These are phyloP conservation scores for Panaeolus cyanescens DNA, from an alignment of 768 basidiomycete genomes.

Conservation along the genomic window DNA sequence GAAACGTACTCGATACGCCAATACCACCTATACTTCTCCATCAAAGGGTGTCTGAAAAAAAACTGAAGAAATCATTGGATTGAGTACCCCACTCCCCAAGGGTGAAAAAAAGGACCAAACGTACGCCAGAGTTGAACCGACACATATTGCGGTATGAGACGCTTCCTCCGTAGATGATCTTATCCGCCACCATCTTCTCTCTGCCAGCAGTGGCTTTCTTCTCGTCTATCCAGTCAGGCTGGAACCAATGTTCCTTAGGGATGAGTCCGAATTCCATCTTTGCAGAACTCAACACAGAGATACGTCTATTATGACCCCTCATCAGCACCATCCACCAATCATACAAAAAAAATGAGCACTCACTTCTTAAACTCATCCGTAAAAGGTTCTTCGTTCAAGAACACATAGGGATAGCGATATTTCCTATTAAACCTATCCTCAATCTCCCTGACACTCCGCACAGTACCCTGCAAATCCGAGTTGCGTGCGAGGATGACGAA, in stretches of 20 bases:
- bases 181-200: conserved; percentile 57
- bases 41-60: conserved; percentile 72
- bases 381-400: conserved; percentile 84
- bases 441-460: conserved; percentile 70
- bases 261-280: conserved; percentile 58
- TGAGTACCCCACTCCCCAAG: not conserved
- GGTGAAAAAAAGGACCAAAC: conserved; percentile 15
- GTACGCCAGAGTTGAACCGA: conserved; percentile 65
- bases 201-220: conserved; percentile 56
- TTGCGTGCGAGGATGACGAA: conserved; percentile 66
- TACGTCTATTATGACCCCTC: conserved; percentile 21
- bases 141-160: conserved; percentile 62
- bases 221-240: conserved; percentile 78
- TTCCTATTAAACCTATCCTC: conserved; percentile 84
- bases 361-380: conserved; percentile 73
- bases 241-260: conserved; percentile 68
- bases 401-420: conserved; percentile 80
- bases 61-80: conserved; percentile 36
- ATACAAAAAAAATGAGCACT: conserved; percentile 17
- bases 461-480: conserved; percentile 59
- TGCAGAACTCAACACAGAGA: conserved; percentile 27
- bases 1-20: conserved; percentile 74
- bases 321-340: not conserved
- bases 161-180: conserved; percentile 46
- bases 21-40: conserved; percentile 73